Base-by-base conservation (phyloP, 345 rosid genomes). In the Eucalyptus grandis region DNA sequence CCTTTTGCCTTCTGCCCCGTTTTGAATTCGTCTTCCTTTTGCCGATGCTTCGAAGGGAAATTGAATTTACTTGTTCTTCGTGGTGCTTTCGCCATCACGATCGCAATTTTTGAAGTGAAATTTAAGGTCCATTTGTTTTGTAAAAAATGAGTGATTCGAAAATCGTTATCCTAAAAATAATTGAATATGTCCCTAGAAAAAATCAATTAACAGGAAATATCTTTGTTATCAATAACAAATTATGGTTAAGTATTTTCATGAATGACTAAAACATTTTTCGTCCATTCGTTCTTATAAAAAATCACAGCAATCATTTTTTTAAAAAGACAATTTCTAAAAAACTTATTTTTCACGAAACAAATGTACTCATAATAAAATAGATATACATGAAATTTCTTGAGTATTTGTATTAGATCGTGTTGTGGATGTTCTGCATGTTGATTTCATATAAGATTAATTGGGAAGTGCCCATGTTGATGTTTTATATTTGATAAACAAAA, bases 391-490 rank as follows among this genome's bases (percentile, higher is more conserved):
- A 31, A 69, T 31, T 17, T 31, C 81, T 17, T 69, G 4, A 19
- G 11, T 14, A 17, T 34, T 34, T 22, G 0, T 72, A 19, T 37
- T 10, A 2, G 26, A 10, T 21, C 14, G 1, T 37, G 46, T 31
- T 0, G 0, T 5, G 43, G 22, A 69, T 69, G 80, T 15, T 31
- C 3, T 67, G 1, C 11, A 0, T 31, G 43, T 31, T 0, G 22
- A 8, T 31, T 67, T 34, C 19, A 37, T 69, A 69, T 4, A 0
- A 9, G 62, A 31, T 69, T 69, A 8, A 31, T 31, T 9, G 43
- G 43, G 81, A 31, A 31, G 21, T 69, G 43, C 0, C 81, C 43
- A 9, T 31, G 40, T 9, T 16, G 81, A 8, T 69, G 30, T 16
- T 69, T 16, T 2, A 11, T 16, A 31, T 34, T 31, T 69, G 69